Percentiles rank a stretch among this genome's conserved stretches.
These are phyloP conservation scores for Psilocybe cubensis DNA, from an alignment of 768 basidiomycete genomes.

Conservation along the genomic window DNA sequence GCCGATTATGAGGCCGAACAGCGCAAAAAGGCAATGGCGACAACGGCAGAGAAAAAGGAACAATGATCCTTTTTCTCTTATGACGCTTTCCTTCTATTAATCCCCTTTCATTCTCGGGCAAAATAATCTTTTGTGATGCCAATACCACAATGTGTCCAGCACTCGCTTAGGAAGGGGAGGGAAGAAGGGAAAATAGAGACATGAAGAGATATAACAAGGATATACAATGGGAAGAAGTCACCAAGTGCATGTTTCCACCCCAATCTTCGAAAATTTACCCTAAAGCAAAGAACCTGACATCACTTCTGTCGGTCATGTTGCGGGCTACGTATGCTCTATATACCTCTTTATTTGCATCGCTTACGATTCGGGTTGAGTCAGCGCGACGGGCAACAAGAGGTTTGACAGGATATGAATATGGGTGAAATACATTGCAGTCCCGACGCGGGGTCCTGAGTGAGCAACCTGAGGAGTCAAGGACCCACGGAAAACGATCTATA, in stretches of 20 bases:
- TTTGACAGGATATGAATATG: neutral
- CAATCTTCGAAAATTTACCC: constrained; percentile 6
- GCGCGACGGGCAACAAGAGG: neutral
- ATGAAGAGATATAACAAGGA: no score
- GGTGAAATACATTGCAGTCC: neutral
- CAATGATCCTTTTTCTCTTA: constrained; percentile 28
- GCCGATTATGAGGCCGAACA: constrained; percentile 33
- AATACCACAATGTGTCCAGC: neutral
- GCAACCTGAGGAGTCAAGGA: neutral
- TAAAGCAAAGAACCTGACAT: constrained; percentile 3
- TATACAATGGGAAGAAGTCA: neutral
- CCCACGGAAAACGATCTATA: neutral
- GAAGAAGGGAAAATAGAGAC: no score
- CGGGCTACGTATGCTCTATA: constrained; percentile 1
- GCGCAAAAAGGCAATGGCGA: constrained; percentile 29
- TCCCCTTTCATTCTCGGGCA: neutral
- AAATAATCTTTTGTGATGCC: neutral
- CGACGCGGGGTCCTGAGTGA: constrained; percentile 2
- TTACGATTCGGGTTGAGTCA: constrained; percentile 4
- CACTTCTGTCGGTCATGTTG: neutral
- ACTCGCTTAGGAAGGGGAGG: neutral
- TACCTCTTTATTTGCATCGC: constrained; percentile 1
- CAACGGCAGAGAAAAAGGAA: constrained; percentile 40
- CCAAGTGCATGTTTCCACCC: neutral
- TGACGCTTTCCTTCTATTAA: constrained; percentile 1